Evolutionary conservation across 1,284 basidiomycete genomes (phyloP), one percentile per base, ranked within the genome.

Genomic region (Tranzscheliella williamsii): DNA sequence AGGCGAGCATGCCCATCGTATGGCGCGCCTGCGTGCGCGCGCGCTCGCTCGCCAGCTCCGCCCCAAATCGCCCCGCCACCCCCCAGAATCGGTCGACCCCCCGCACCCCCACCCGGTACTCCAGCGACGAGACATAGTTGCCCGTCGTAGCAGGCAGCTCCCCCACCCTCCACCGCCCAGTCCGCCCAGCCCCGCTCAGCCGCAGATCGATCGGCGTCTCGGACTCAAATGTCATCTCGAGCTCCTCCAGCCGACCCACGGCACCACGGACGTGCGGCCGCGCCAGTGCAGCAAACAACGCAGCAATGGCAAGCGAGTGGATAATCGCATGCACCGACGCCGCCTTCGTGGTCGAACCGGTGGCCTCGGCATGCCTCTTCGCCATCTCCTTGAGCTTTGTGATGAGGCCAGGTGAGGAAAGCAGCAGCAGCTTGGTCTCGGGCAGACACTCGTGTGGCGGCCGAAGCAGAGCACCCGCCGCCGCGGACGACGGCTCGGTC

Each of bases 301-400:
- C 40, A 0, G 31, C 50, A 2, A 60, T 34, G 1, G 38, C 41
- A 0, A 60, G 41, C 2, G 50, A 26, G 24, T 60, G 56, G 1
- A 60, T 22, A 13, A 60, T 29, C 5, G 56, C 20, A n/a, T 60
- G 56, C 24, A 60, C 23, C 5, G 56, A 53, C 2, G 56, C 56
- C 6, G 56, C 29, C 30, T 46, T 51, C 15, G 40, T 24, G 8
- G 27, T 22, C 2, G 7, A 7, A 1, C 35, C 24, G 5, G n/a
- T 27, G 6, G 33, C 31, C 16, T 47, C 43, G 17, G 38, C 6
- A 26, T 53, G 41, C 3, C n/a, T 5, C 13, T 27, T 16, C 0
- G 50, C 44, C 2, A 46, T 41, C 12, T 12, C 12, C 16, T 60
- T 60, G 12, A 60, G 32, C n/a, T 53, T 60, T 5, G 12, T 27